These are phyloP conservation scores for Trichophyton benhamiae DNA, from an alignment of 2,329 filamentous ascomycete genomes.

Conservation along the genomic window DNA sequence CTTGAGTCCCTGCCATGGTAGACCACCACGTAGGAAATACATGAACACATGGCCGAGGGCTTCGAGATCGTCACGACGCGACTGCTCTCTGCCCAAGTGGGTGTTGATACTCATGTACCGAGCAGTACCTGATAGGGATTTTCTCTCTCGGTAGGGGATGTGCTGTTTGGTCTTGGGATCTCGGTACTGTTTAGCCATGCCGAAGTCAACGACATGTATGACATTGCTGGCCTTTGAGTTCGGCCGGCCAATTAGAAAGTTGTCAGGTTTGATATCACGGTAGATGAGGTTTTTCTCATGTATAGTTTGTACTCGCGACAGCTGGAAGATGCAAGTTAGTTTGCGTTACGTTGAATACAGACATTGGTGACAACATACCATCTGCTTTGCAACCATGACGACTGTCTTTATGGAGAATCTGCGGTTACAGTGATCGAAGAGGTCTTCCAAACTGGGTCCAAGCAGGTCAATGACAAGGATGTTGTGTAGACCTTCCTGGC, in stretches of 20 bases:
- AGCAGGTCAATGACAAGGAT: conserved; percentile 96
- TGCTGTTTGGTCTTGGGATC: conserved; percentile 99
- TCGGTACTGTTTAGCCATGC: conserved; percentile 98
- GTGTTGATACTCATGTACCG: conserved; percentile 99
- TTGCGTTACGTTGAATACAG: conserved; percentile 18
- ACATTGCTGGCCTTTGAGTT: conserved; percentile 92
- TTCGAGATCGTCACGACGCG: conserved; percentile 87
- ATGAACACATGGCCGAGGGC: conserved; percentile 61
- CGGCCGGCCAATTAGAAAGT: conserved; percentile 91
- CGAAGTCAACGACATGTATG: conserved; percentile 97
- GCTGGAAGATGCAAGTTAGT: conserved; percentile 34
- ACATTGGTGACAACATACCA: conserved; percentile 45
- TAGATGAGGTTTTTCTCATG: conserved; percentile 99
- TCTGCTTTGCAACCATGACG: conserved; percentile 98
- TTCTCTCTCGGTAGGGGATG: conserved; percentile 92
- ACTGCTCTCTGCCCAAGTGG: conserved; percentile 90
- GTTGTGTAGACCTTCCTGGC: conserved; percentile 96
- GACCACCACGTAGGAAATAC: conserved; percentile 54
- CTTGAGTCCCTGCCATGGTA: conserved; percentile 57
- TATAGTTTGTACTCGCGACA: conserved; percentile 84
- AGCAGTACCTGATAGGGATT: conserved; percentile 90
- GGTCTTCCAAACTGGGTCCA: conserved; percentile 84
- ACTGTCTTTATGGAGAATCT: conserved; percentile 96
- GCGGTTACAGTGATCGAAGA: conserved; percentile 94
- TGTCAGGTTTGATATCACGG: conserved; percentile 98